Base-by-base conservation (phyloP, 306 rosid species). In the Vigna hirtella region DNA sequence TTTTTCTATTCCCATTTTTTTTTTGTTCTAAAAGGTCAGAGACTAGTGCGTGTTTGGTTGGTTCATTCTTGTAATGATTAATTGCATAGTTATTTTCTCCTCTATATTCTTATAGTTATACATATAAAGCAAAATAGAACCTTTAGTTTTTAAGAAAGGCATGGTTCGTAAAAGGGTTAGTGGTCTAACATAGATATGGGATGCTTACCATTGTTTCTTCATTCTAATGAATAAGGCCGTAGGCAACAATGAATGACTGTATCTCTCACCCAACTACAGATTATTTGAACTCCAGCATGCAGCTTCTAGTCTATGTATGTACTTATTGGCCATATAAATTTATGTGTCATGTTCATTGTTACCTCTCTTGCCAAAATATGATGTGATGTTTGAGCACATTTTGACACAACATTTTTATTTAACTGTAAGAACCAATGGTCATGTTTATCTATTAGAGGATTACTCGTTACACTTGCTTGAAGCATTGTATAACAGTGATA, bases 41-140 rank as follows among this genome's bases (percentile, higher is more conserved):
- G 47, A 43, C 42, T 55, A 53, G 22, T 66, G 67, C 67, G 16
- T 66, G 45, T 77, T 43, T 73, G 24, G 40, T 55, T 58, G 40
- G 70, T 66, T 55, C 26, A 47, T 66, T 81, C 64, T 66, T 66
- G 53, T 66, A 53, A 43, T 14, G 36, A 56, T 24, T 64, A 30
- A 55, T 65, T 7, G 28, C 14, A 3, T 30, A 68, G 16, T 73
- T 43, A 61, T 32, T 9, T 56, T 16, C 20, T 73, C 59, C 47
- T 59, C 62, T 51, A 55, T 62, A 28, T 64, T 55, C 17, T 62
- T 50, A 36, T 76, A 43, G 28, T 62, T 34, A 22, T 76, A 43
- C 38, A 16, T 22, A 4, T 40, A 14, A 52, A 13, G 16, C 76
- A 22, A 32, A 70, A 74, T 45, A 77, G 55, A 55, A 12, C 53